These are phyloP conservation scores for Xylaria sp. DNA, from an alignment of 2,329 filamentous ascomycete species.

Conservation along the genomic window DNA sequence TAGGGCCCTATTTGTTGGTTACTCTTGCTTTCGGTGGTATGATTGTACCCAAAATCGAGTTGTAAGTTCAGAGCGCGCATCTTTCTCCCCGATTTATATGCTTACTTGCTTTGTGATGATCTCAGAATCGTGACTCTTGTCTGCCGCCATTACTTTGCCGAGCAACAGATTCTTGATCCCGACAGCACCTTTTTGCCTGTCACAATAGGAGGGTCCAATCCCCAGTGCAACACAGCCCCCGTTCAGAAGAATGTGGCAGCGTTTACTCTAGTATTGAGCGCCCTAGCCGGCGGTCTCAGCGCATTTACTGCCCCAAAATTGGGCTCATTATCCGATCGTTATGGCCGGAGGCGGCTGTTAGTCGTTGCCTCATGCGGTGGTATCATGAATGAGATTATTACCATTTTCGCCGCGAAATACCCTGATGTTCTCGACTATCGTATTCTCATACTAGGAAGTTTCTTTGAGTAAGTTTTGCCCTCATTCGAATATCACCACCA, in stretches of 20 bases:
- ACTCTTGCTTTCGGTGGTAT: constrained; percentile 88
- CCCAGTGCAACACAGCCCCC: constrained; percentile 81
- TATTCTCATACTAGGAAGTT: constrained; percentile 79
- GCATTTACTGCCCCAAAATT: constrained; percentile 85
- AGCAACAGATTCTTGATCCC: constrained; percentile 69
- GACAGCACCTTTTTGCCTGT: constrained; percentile 71
- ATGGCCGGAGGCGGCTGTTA: constrained; percentile 81
- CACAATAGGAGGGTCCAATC: constrained; percentile 74
- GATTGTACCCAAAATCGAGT: constrained; percentile 86
- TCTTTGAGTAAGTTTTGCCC: constrained; percentile 67
- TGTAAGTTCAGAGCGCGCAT: constrained; percentile 59
- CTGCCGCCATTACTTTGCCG: constrained; percentile 83
- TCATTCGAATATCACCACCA: neutral
- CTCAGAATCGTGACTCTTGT: constrained; percentile 79
- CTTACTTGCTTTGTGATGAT: constrained; percentile 7
- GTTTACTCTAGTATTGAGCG: constrained; percentile 80
- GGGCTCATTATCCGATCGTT: constrained; percentile 86
- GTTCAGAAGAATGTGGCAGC: constrained; percentile 81
- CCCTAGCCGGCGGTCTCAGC: constrained; percentile 80
- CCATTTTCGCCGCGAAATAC: constrained; percentile 80
- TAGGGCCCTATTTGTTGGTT: constrained; percentile 83
- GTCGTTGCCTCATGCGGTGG: constrained; percentile 79
- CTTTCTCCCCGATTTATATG: neutral
- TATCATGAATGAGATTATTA: constrained; percentile 78
- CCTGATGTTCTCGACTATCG: constrained; percentile 79